Base-by-base conservation (phyloP, 208 protist species). In the Acanthamoeba healyi region DNA sequence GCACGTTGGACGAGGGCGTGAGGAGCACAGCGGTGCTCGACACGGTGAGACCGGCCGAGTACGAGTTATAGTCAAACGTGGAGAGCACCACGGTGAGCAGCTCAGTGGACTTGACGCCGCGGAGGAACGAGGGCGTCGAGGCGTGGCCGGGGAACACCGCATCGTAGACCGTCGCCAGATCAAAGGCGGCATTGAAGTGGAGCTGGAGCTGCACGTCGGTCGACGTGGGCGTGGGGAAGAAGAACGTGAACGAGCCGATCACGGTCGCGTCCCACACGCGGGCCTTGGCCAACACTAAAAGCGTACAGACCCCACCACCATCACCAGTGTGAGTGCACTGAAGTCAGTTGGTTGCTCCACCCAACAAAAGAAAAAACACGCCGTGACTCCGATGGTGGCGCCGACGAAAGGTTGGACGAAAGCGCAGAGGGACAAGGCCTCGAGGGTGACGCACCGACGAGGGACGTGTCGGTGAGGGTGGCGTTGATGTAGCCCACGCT, bases 131-230 rank as follows among this genome's bases (percentile, higher is more conserved):
- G 14, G 79, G 79, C 5, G 79, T 42, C 29, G 79, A 22, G 5
- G 9, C 34, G 19, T 56, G 51, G 51, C 51, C 51, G 26, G 79
- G 54, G 79, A 88, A 88, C 1, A 88, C 54, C 29, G 79, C 79
- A 15, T 22, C 44, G 54, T 88, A 88, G 79, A 88, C 3, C 79
- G 22, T 61, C 29, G 46, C n/a, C 36, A 61, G 42, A 24, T 56
- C 44, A 26, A 88, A 88, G n/a, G 26, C 46, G 7, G 54, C 79
- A 15, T 88, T 63, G 54, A 88, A 63, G 44, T 88, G 79, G 29
- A 88, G 4, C 79, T 88, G 79, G 32, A 88, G 79, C 79, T 88
- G 79, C 38, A 88, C 44, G 7, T 54, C 49, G 44, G 79, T 56
- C 49, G 79, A 56, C 14, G 49, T 88, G 29, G 54, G 79, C 26